Base-by-base conservation (phyloP, 352 stramenopile species). In the Globisporangium ultimum region DNA sequence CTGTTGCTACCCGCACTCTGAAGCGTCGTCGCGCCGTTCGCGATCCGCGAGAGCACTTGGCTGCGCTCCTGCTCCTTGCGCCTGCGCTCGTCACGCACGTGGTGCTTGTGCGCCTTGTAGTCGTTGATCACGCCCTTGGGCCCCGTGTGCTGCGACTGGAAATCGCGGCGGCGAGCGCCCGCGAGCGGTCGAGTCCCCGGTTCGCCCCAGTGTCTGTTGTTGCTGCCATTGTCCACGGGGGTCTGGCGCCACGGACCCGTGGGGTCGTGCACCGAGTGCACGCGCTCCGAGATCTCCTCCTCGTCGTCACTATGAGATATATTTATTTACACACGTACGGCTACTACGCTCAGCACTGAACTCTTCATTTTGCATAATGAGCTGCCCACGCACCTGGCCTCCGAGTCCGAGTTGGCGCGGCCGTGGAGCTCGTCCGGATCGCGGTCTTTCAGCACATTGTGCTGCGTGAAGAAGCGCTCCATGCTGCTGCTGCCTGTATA, bases 111-210 rank as follows among this genome's bases (percentile, higher is more conserved):
- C 14, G 76, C 74, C 63, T 91, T 89, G 73, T 89, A 91, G 71
- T 94, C 85, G 45, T 78, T 88, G 46, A 91, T 69, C 42, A 94
- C 85, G 22, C 85, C 85, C 66, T 94, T 94, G 9, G 85, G 85
- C 0, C 85, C 85, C 9, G 85, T 93, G 68, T 89, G 77, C 17
- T 70, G 58, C 10, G 85, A 91, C 12, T 55, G 63, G 48, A 89
- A 93, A 63, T 80, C 63, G 7, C 76, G 72, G 13, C 73, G 68
- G 49, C 67, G 61, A 52, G 67, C 68, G 11, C 66, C 63, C 4
- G 55, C 61, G 12, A 57, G 54, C 9, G 58, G 28, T 24, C 46
- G 51, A n/a, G 17, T 10, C 32, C 59, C 62, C 3, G 81, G 66
- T 32, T 80, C 73, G 1, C 83, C 85, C 78, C 77, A 91, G 14